These are phyloP conservation scores for Lactarius hengduanensis DNA, from an alignment of 768 basidiomycete genomes.

Conservation along the genomic window DNA sequence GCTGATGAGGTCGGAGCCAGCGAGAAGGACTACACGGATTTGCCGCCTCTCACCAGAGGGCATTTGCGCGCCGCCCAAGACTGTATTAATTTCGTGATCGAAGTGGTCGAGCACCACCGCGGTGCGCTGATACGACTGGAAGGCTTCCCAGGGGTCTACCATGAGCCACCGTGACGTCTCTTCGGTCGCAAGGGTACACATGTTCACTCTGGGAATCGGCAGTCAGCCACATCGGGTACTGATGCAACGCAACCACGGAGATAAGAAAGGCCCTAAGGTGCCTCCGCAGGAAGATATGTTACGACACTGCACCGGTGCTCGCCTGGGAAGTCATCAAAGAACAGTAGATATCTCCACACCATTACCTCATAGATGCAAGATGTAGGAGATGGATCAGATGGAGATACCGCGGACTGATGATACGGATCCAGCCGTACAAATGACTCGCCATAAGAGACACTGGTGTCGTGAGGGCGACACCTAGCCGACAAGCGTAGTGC, in stretches of 20 bases:
- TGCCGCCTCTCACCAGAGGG: conserved; percentile 71
- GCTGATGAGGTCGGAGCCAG: conserved; percentile 96
- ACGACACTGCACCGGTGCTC: background rate
- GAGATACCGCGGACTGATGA: conserved; percentile 11
- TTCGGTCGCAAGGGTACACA: conserved; percentile 88
- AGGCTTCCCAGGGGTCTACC: conserved; percentile 98
- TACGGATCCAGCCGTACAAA: background rate
- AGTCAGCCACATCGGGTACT: background rate
- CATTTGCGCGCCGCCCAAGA: conserved; percentile 73
- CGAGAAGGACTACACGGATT: conserved; percentile 89
- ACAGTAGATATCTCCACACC: background rate
- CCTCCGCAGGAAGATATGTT: background rate
- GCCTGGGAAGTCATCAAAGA: background rate
- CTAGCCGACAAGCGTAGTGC: background rate
- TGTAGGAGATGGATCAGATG: background rate
- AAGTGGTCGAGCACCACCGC: conserved; percentile 98
- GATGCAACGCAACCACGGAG: background rate
- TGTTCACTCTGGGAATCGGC: conserved; percentile 57
- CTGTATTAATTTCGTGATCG: conserved; percentile 88
- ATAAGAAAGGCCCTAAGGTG: background rate
- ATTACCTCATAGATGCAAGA: conserved; percentile 10
- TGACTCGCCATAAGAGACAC: background rate
- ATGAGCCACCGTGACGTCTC: conserved; percentile 93
- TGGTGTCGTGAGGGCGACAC: background rate
- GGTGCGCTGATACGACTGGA: conserved; percentile 92